Evolutionary conservation across 495 filamentous ascomycete genomes (phyloP).

Genomic region (Eremomyces bilateralis): DNA sequence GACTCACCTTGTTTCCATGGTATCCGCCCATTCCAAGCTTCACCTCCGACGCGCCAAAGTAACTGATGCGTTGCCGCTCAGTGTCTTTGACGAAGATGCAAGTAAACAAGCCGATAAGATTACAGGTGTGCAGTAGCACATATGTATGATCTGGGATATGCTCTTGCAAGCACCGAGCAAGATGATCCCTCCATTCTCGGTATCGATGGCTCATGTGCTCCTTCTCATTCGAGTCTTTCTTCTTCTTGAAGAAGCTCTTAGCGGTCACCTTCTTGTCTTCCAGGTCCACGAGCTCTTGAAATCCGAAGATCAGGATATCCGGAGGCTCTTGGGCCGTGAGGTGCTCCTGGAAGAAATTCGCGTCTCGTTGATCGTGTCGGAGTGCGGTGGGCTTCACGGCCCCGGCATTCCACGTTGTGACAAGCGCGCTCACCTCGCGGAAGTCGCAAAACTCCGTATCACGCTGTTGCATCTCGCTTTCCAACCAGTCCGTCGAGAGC

Average conservation of each 20-base stretch:
- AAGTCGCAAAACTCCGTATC: conserved; percentile 71
- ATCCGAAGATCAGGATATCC: conserved; percentile 87
- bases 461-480: conserved; percentile 60
- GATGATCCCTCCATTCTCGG: conserved; percentile 80
- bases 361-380: conserved; percentile 40
- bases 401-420: conserved; percentile 93
- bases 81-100: conserved; percentile 80
- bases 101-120: conserved; percentile 82
- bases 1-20: conserved; percentile 71
- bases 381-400: conserved; percentile 71
- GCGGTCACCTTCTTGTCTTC: conserved; percentile 94
- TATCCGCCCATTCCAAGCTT: conserved; percentile 88
- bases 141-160: conserved; percentile 64
- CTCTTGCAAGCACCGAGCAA: conserved; percentile 60
- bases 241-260: conserved; percentile 42
- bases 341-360: conserved; percentile 54
- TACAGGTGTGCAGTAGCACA: conserved; percentile 66
- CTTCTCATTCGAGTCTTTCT: conserved; percentile 70
- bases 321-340: conserved; percentile 42
- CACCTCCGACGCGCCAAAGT: conserved; percentile 57
- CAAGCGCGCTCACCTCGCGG: conserved; percentile 49
- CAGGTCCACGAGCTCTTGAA: conserved; percentile 90
- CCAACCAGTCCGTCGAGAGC: conserved; percentile 83
- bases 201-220: conserved; percentile 97
- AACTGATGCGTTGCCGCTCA: conserved; percentile 49